Base-by-base conservation (phyloP, 2,329 filamentous ascomycete species). In the Malbranchea zuffiana region DNA sequence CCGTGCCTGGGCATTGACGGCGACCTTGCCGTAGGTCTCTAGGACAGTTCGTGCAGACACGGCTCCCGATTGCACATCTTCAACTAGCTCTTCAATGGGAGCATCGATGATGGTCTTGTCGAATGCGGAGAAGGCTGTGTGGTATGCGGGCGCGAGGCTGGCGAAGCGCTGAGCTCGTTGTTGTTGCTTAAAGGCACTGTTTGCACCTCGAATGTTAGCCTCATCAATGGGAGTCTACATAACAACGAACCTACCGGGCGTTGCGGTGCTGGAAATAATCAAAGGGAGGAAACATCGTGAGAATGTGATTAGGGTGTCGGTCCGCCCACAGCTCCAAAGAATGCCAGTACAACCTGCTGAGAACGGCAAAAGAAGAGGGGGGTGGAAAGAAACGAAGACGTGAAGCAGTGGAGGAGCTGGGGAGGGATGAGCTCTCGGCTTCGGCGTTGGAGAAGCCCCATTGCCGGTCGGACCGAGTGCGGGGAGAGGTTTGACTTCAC, bases 1-100 rank as follows among this genome's bases (percentile, higher is more conserved):
- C 61, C 80, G 80, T 44, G 79, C 71, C 23, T 95, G 88, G 1
- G 85, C 87, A 52, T 78, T 80, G 35, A 93, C 56, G 0, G 87
- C 82, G 13, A 88, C 78, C 59, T 92, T 94, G 51, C 82, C 82
- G 56, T 95, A 96, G 7, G 85, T 77, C 42, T 69, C 75, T n/a
- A 95, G 74, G 31, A 95, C 73, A 43, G 85, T 77, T 16, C 79
- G 56, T 0, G 87, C 78, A 8, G 72, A 69, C 32, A 76, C 66
- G 36, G 67, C 61, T 29, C 77, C 72, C n/a, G 74, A 71, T 20
- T 88, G 83, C 3, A 94, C 81, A 62, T 80, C 74, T 43, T 77
- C 62, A 4, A 94, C 86, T 3, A 94, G 74, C 40, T 81, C 69
- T 46, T 80, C 75, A 42, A 95, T 90, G 10, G 84, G 75, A 42